phyloP scores from a whole-genome alignment of 2,329 filamentous ascomycete species.

The Aspergillus sp. region DNA sequence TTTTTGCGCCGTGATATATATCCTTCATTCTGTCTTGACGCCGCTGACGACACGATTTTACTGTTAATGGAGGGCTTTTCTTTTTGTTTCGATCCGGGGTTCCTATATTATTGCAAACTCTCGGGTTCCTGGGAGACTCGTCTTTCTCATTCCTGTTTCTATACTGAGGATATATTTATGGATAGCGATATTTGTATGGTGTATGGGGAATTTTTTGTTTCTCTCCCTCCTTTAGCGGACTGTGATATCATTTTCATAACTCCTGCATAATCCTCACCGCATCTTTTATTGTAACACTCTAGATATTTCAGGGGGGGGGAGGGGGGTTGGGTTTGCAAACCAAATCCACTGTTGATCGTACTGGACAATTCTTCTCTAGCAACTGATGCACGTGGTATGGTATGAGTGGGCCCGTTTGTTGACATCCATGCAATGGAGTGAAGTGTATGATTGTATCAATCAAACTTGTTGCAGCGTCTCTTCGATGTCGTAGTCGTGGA shows the following conservation, averaged over 20 bases:
- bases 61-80: conserved; percentile 3
- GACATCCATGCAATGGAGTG: background rate
- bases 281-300: background rate
- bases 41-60: conserved; percentile 10
- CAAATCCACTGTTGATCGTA: background rate
- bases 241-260: background rate
- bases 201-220: conserved; percentile 13
- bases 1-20: conserved; percentile 9
- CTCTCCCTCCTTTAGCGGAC: conserved; percentile 3
- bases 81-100: conserved; percentile 1
- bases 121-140: background rate
- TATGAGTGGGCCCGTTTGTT: background rate
- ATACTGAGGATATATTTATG: conserved; percentile 1
- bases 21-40: conserved; percentile 8
- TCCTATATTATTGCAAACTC: background rate
- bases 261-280: background rate
- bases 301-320: background rate
- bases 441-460: background rate
- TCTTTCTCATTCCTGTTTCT: conserved; percentile 4
- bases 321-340: background rate
- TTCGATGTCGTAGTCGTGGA: background rate
- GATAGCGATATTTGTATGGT: background rate
- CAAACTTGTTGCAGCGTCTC: background rate
- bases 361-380: background rate
- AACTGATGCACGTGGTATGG: background rate